Percentiles rank a stretch among this genome's conserved stretches.
Conservation (phyloP, 495 filamentous ascomycete species). For the Lasiosphaeris hirsuta region DNA sequence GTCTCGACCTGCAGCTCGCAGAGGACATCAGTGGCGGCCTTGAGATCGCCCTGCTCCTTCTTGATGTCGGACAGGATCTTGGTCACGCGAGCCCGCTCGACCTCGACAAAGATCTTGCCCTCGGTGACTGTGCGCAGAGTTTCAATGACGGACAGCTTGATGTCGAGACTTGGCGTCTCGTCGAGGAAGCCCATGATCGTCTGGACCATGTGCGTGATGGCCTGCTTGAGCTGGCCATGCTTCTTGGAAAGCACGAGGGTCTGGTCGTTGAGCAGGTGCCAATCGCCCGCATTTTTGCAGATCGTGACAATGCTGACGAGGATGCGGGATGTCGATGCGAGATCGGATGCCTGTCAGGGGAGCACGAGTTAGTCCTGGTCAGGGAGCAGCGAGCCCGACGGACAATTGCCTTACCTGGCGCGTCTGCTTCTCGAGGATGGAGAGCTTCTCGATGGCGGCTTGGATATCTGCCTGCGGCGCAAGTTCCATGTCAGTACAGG, state of each 20-base stretch:
- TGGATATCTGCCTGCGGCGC: conserved; percentile 69
- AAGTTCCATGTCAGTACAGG: too few relatives aligned
- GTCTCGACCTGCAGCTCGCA: conserved; percentile 99
- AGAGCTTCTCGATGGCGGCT: conserved; percentile 88
- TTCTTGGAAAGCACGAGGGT: conserved; percentile 95
- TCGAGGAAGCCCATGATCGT: conserved; percentile 90
- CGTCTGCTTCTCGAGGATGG: conserved; percentile 88
- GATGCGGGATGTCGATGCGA: conserved; percentile 87
- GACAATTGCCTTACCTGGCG: conserved; percentile 65
- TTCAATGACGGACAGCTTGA: conserved; percentile 89
- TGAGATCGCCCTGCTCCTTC: conserved; percentile 87
- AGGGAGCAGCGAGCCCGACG: conserved; percentile 2
- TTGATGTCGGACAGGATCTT: conserved; percentile 95
- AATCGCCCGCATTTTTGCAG: conserved; percentile 88
- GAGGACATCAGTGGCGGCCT: conserved; percentile 83
- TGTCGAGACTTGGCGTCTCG: conserved; percentile 70
- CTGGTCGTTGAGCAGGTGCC: conserved; percentile 92
- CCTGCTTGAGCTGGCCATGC: conserved; percentile 98
- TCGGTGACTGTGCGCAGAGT: conserved; percentile 95
- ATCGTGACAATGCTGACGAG: conserved; percentile 86
- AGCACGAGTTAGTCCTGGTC: conserved; percentile 13
- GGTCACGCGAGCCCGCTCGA: conserved; percentile 92
- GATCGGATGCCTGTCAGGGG: conserved; percentile 73
- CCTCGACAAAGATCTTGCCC: conserved; percentile 99
- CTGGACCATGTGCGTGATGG: conserved; percentile 98